Evolutionary conservation across 768 basidiomycete genomes (phyloP).

Genomic region (Hemileccinum rubropunctum): DNA sequence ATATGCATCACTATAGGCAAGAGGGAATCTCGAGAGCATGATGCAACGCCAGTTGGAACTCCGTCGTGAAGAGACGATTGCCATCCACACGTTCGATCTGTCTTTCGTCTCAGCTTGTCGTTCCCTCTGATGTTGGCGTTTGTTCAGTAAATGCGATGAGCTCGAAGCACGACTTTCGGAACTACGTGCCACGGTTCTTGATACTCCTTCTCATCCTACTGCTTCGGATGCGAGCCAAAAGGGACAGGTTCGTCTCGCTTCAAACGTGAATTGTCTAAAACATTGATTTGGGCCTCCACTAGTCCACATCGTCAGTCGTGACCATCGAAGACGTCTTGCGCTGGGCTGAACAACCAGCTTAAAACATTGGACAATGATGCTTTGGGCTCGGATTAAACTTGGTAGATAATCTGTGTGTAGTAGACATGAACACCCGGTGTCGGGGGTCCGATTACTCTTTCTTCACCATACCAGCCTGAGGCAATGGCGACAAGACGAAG

Average conservation of each 20-base stretch:
- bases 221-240: conserved; percentile 2
- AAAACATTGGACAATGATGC: background rate
- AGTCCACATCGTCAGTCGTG: conserved; percentile 13
- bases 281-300: background rate
- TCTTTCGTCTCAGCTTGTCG: background rate
- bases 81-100: conserved; percentile 61
- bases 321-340: conserved; percentile 43
- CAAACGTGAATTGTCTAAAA: background rate
- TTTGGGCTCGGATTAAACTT: background rate
- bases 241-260: conserved; percentile 16
- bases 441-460: conserved; percentile 14
- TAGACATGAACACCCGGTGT: conserved; percentile 2
- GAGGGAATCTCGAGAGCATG: conserved; percentile 78
- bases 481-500: conserved; percentile 71
- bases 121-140: conserved; percentile 7
- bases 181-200: conserved; percentile 37
- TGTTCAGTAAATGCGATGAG: conserved; percentile 64
- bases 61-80: conserved; percentile 66
- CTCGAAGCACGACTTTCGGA: conserved; percentile 62
- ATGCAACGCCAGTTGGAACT: conserved; percentile 77
- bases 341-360: conserved; percentile 54
- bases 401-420: background rate
- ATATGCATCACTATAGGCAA: conserved; percentile 47
- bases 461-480: background rate
- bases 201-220: conserved; percentile 5